Evolutionary conservation across 1,284 basidiomycete species (phyloP).

Genomic region (Caloboletus inedulis): DNA sequence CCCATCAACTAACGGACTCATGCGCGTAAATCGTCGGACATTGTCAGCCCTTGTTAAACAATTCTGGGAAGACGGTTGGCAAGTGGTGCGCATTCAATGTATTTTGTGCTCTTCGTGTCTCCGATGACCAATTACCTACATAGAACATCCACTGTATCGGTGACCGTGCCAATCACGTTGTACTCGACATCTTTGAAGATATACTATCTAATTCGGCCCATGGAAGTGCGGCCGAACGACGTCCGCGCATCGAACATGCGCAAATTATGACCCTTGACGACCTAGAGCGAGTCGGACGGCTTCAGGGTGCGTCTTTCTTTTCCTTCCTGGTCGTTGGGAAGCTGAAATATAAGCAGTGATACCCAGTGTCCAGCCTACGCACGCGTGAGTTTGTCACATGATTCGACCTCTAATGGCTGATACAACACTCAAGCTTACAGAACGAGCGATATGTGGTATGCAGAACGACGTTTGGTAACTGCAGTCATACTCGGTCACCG

Average conservation of each 20-base stretch:
- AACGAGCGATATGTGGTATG: conserved; percentile 91
- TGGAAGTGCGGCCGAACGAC: conserved; percentile 43
- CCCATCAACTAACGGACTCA: conserved; percentile 64
- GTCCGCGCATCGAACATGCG: conserved; percentile 87
- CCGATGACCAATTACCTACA: not conserved
- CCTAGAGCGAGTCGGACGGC: conserved; percentile 60
- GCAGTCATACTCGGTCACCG: not conserved
- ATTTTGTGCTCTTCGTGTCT: not conserved
- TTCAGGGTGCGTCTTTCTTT: conserved; percentile 59
- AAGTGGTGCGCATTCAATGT: conserved; percentile 53
- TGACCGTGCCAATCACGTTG: conserved; percentile 80
- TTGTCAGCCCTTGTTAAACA: conserved; percentile 55
- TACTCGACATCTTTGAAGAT: conserved; percentile 76
- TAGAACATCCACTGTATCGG: conserved; percentile 92
- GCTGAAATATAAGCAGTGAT: conserved; percentile 58
- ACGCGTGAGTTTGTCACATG: conserved; percentile 54
- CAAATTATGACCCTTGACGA: conserved; percentile 79
- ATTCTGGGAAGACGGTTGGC: conserved; percentile 68
- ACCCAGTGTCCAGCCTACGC: conserved; percentile 90
- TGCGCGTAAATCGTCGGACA: conserved; percentile 54
- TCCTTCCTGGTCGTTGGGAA: not conserved
- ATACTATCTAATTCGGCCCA: conserved; percentile 32
- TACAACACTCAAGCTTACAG: conserved; percentile 33
- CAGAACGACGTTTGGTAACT: conserved; percentile 70
- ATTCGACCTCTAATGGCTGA: not conserved